phyloP scores from a whole-genome alignment of 352 stramenopile genomes.

The Phytophthora megakarya region DNA sequence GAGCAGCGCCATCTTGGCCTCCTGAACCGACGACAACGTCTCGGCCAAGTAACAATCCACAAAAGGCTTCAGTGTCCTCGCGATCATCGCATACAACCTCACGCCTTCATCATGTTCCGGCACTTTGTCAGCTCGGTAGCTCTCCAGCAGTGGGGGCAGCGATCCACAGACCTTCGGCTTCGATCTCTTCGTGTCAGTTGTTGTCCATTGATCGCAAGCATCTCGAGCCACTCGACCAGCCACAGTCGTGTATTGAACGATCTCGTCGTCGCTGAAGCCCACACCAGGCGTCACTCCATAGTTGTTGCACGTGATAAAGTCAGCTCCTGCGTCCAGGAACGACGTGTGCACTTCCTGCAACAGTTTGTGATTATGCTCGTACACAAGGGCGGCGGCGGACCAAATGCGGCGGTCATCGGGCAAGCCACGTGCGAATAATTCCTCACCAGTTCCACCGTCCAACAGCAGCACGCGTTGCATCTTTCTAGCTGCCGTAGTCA shows the following conservation, averaged over 20 bases:
- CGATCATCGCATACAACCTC: conserved; percentile 69
- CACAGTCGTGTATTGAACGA: conserved; percentile 51
- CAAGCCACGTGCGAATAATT: conserved; percentile 84
- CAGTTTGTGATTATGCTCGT: conserved; percentile 69
- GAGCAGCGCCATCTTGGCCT: conserved; percentile 83
- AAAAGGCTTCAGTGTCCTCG: conserved; percentile 59
- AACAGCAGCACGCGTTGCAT: conserved; percentile 52
- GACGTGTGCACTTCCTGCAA: conserved; percentile 81
- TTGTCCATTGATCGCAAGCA: conserved; percentile 37
- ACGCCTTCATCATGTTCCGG: conserved; percentile 71
- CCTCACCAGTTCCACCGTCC: conserved; percentile 91
- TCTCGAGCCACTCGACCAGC: conserved; percentile 66
- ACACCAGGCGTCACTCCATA: conserved; percentile 90
- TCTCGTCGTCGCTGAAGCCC: conserved; percentile 76
- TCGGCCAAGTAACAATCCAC: conserved; percentile 87
- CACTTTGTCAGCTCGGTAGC: conserved; percentile 87
- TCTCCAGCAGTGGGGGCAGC: conserved; percentile 87
- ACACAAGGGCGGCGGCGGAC: conserved; percentile 85
- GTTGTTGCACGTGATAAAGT: conserved; percentile 91
- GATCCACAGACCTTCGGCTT: conserved; percentile 61
- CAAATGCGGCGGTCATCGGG: conserved; percentile 90
- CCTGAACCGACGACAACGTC: conserved; percentile 87
- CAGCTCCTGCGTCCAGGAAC: conserved; percentile 78
- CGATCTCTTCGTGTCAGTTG: conserved; percentile 6
- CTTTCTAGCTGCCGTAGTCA: conserved; percentile 1